Evolutionary conservation across 1,284 basidiomycete genomes (phyloP), one percentile per base, ranked within the genome.

Genomic region (Rhodotorula sp.): DNA sequence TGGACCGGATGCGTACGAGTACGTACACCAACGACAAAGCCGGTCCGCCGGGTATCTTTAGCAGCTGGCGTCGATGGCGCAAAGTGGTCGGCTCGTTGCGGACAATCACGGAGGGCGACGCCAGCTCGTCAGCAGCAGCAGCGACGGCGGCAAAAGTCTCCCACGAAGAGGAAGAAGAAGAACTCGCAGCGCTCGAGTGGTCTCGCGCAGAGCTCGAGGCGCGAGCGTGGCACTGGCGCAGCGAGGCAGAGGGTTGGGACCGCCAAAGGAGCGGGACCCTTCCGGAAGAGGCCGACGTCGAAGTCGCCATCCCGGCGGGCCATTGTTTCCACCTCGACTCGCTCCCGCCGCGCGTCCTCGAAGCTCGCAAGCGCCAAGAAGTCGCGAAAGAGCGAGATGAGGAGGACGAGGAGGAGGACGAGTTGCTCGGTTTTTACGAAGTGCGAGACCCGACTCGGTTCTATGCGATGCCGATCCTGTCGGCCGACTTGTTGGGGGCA

Each of bases 241-340:
- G 6, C 5, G 14, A 38, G 3, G 63, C 54, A 10, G 63, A 64
- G 26, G 64, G 57, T 19, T 73, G 71, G 71, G 34, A 59, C 15
- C 8, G 49, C 10, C 60, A 54, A 15, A 31, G 43, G 19, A 57
- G 57, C 19, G 66, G 28, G 1, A 16, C 26, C 6, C 26, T 55
- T 6, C 26, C n/a, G 4, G 47, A 57, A 47, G 52, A 45, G 38
- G 68, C 45, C 23, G 48, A 38, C 26, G 31, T 43, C 19, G 63
- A 64, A 8, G 26, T 66, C 45, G 65, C 69, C 1, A 62, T 68
- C 14, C 74, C 74, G 16, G 71, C 71, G 2, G 74, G 74, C 1
- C 62, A 60, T 38, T 26, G 55, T 0, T 73, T 61, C 54, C 74
- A 75, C 28, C 58, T 75, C n/a, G 71, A 73, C n/a, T 47, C 31